phyloP scores from a whole-genome alignment of 352 stramenopile genomes.

The Pilasporangium apinafurcum region DNA sequence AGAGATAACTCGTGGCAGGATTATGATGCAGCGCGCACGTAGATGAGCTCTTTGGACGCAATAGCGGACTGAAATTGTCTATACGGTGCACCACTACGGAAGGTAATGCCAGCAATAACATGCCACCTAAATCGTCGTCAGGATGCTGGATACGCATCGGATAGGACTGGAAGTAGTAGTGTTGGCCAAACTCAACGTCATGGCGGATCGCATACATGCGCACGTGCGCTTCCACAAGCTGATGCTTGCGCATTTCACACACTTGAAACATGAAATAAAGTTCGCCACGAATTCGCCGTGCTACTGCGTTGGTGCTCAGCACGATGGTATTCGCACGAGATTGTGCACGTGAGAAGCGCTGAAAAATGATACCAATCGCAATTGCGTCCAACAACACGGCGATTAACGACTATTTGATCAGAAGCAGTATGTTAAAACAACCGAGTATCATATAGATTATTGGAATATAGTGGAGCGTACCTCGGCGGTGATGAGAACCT shows the following conservation, averaged over 20 bases:
- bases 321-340: constrained; percentile 91
- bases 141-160: constrained; percentile 91
- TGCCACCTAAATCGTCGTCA: constrained; percentile 89
- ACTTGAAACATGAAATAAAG: constrained; percentile 93
- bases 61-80: constrained; percentile 87
- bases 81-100: constrained; percentile 93
- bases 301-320: constrained; percentile 89
- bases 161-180: constrained; percentile 90
- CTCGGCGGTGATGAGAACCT: constrained; percentile 87
- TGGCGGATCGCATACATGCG: constrained; percentile 91
- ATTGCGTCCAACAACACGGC: constrained; percentile 91
- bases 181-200: constrained; percentile 53
- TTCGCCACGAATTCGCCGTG: constrained; percentile 84
- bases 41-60: constrained; percentile 53
- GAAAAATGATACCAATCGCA: constrained; percentile 93
- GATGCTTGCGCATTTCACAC: constrained; percentile 89
- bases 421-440: neutral
- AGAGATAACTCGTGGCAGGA: constrained; percentile 51
- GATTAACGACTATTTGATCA: constrained; percentile 72
- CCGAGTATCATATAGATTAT: neutral
- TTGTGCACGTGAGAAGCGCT: constrained; percentile 88
- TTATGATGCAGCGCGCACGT: constrained; percentile 60
- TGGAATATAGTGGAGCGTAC: too few relatives aligned
- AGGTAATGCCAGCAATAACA: constrained; percentile 85
- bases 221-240: constrained; percentile 93